phyloP scores from a whole-genome alignment of 108 stramenopile species.

The Cyclotella baltica region DNA sequence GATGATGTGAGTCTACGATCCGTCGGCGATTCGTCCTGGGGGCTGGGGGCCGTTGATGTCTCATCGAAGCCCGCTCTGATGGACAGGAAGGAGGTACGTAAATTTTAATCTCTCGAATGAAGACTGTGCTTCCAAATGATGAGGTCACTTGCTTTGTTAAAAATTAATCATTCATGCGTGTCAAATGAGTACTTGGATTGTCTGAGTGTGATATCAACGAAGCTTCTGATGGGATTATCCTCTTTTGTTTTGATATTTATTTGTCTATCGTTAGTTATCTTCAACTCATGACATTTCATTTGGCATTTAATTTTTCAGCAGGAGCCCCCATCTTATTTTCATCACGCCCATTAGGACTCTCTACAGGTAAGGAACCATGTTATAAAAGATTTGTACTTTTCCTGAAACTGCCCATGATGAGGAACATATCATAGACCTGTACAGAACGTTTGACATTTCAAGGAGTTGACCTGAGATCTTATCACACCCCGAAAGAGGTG shows the following conservation, averaged over 20 bases:
- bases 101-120: background rate
- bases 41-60: background rate
- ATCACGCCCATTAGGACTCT: background rate
- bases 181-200: constrained; percentile 46
- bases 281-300: background rate
- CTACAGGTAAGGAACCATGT: background rate
- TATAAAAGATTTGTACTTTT: background rate
- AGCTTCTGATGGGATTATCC: constrained; percentile 44
- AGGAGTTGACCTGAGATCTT: background rate
- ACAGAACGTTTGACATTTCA: constrained; percentile 27
- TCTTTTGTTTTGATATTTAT: background rate
- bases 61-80: no score
- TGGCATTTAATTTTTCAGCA: background rate
- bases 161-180: constrained; percentile 61
- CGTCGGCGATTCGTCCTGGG: background rate
- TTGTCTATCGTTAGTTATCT: background rate
- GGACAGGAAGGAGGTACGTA: no score
- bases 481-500: constrained; percentile 40
- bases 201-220: constrained; percentile 57
- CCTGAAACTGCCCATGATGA: constrained; percentile 40
- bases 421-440: constrained; percentile 54
- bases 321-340: background rate
- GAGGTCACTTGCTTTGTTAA: constrained; percentile 40
- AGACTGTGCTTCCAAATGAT: constrained; percentile 2
- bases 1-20: background rate